Evolutionary conservation across 2,329 filamentous ascomycete species (phyloP).

Genomic region (Colletotrichum neosansevieriae): DNA sequence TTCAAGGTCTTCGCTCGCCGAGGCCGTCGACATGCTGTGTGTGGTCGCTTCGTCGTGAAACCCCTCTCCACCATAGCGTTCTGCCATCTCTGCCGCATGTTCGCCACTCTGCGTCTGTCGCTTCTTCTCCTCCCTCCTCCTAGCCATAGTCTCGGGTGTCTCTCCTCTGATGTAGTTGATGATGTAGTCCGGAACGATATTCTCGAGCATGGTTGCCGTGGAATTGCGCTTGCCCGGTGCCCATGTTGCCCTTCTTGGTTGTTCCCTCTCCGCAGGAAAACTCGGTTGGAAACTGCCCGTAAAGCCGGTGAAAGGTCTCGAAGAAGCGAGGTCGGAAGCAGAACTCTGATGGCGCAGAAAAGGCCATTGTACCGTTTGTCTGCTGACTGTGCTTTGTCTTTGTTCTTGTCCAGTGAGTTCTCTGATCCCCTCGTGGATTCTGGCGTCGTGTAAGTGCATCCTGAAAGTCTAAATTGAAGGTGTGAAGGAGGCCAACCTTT

Average conservation of each 20-base stretch:
- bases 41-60: conserved; percentile 38
- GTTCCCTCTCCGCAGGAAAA: conserved; percentile 23
- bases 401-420: conserved; percentile 5
- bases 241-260: conserved; percentile 39
- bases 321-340: conserved; percentile 36
- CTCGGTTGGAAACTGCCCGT: conserved; percentile 34
- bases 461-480: not conserved
- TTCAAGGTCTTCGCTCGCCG: conserved; percentile 35
- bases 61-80: conserved; percentile 7
- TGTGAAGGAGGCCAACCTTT: conserved; percentile 27
- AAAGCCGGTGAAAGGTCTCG: conserved; percentile 36
- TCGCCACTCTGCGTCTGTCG: conserved; percentile 47
- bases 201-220: conserved; percentile 42
- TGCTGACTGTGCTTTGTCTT: conserved; percentile 33
- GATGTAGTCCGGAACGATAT: conserved; percentile 67
- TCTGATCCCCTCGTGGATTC: conserved; percentile 15
- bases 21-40: conserved; percentile 14
- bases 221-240: conserved; percentile 39
- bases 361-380: conserved; percentile 42
- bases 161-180: conserved; percentile 67
- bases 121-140: conserved; percentile 54
- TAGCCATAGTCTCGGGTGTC: conserved; percentile 64
- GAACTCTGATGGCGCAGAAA: conserved; percentile 39
- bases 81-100: conserved; percentile 40
- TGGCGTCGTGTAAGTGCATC: conserved; percentile 20